These are phyloP conservation scores for Coprinopsis sp. DNA, from an alignment of 768 basidiomycete species.

Conservation along the genomic window DNA sequence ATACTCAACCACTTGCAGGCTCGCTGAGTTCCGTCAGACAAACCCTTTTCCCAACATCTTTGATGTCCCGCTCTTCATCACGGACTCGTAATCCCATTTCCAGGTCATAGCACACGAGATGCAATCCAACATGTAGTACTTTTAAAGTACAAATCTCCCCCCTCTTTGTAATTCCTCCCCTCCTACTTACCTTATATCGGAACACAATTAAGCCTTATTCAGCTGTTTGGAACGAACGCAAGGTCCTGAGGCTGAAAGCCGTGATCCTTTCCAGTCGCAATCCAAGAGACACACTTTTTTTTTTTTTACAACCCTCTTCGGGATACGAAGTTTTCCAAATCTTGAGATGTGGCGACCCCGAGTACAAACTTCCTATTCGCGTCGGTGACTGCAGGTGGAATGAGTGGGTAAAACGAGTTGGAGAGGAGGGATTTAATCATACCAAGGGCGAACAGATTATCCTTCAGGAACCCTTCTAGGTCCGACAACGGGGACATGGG, in stretches of 20 bases:
- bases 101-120: not conserved
- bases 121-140: not conserved
- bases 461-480: constrained; percentile 71
- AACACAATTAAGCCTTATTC: no score
- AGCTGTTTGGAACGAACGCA: no score
- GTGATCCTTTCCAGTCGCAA: not conserved
- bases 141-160: no score
- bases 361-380: constrained; percentile 75
- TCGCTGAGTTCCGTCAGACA: not conserved
- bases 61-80: no score
- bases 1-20: not conserved
- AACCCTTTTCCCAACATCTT: not conserved
- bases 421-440: constrained; percentile 14
- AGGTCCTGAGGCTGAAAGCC: no score
- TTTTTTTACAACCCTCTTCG: constrained; percentile 37
- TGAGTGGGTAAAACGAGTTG: not conserved
- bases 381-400: constrained; percentile 70
- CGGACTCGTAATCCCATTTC: not conserved
- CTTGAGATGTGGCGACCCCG: constrained; percentile 72
- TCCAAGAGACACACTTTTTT: not conserved
- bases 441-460: constrained; percentile 78
- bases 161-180: no score
- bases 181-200: no score
- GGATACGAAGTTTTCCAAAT: constrained; percentile 60
- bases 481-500: constrained; percentile 75